phyloP scores from a whole-genome alignment of 257 asterid species.

The Plantago elongata region DNA sequence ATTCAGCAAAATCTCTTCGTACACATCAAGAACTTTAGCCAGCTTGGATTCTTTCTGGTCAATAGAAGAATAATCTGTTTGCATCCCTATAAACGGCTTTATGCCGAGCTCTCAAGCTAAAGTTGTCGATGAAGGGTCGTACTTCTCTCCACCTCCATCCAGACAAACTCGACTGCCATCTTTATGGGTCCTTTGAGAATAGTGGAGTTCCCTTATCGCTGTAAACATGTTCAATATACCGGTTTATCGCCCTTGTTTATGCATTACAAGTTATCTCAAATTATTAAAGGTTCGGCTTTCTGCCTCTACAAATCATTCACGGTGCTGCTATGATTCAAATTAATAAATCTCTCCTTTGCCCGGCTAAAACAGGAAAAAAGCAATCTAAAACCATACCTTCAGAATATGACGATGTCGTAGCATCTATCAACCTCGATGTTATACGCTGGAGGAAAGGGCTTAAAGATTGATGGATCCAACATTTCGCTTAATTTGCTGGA shows the following conservation, averaged over 20 bases:
- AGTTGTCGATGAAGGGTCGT: slow-evolving; percentile 34
- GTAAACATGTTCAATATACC: slow-evolving; percentile 40
- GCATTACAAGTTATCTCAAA: slow-evolving; percentile 14
- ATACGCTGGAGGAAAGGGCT: too few relatives aligned
- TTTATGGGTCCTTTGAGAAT: slow-evolving; percentile 34
- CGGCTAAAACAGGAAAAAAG: too few relatives aligned
- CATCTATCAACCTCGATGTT: too few relatives aligned
- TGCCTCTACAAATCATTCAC: too few relatives aligned
- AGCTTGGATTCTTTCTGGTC: slow-evolving; percentile 31
- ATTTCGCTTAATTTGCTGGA: slow-evolving; percentile 17
- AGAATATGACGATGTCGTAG: too few relatives aligned
- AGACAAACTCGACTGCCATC: slow-evolving; percentile 28
- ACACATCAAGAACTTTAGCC: slow-evolving; percentile 52
- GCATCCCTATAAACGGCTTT: slow-evolving; percentile 41
- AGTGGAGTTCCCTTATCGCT: slow-evolving; percentile 44
- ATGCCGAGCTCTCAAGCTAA: slow-evolving; percentile 41
- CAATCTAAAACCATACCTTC: too few relatives aligned
- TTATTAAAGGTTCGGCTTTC: not conserved
- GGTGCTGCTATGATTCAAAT: too few relatives aligned
- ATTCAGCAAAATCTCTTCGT: too few relatives aligned
- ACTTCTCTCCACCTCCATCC: slow-evolving; percentile 65
- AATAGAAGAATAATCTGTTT: slow-evolving; percentile 33
- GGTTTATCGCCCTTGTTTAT: slow-evolving; percentile 70
- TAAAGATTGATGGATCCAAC: too few relatives aligned
- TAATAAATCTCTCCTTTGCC: too few relatives aligned